Conservation (phyloP, 805 yeast species). For the Metschnikowia continentalis region DNA sequence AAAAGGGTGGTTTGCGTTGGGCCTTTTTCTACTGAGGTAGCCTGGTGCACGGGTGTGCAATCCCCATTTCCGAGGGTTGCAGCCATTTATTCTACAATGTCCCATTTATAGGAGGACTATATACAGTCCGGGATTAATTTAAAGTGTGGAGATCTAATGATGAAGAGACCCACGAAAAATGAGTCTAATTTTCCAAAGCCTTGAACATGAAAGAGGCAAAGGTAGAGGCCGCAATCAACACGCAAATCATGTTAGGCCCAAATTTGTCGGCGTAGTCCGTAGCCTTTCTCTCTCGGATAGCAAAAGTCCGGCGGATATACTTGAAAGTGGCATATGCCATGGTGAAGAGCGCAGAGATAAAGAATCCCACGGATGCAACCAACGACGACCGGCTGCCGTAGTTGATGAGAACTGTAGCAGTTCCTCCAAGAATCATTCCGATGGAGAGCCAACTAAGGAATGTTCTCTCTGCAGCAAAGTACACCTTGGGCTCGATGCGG, state of each 20-base stretch:
- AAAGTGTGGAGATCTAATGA: background rate
- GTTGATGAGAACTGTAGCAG: constrained; percentile 80
- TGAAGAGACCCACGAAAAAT: too few species aligned
- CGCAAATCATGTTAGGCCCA: constrained; percentile 85
- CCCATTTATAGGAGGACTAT: background rate
- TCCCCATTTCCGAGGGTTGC: too few species aligned
- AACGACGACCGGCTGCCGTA: constrained; percentile 72
- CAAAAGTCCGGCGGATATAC: constrained; percentile 77
- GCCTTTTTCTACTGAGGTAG: too few species aligned
- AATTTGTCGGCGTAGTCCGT: constrained; percentile 79
- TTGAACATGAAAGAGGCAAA: constrained; percentile 57
- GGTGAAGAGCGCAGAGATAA: constrained; percentile 71
- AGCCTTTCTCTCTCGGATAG: constrained; percentile 78
- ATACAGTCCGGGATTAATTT: background rate
- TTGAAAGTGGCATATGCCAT: constrained; percentile 66
- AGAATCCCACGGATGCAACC: constrained; percentile 83
- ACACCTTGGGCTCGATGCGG: constrained; percentile 97
- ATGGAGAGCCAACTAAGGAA: constrained; percentile 91
- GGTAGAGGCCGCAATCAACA: constrained; percentile 66
- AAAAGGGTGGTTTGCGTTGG: too few species aligned
- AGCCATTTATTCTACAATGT: too few species aligned
- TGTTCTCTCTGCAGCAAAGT: constrained; percentile 96
- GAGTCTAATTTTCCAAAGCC: constrained; percentile 25
- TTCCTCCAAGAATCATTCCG: constrained; percentile 80
- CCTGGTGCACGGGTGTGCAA: too few species aligned